Base-by-base conservation (phyloP, 306 rosid genomes). In the Cucurbita argyrosperma region DNA sequence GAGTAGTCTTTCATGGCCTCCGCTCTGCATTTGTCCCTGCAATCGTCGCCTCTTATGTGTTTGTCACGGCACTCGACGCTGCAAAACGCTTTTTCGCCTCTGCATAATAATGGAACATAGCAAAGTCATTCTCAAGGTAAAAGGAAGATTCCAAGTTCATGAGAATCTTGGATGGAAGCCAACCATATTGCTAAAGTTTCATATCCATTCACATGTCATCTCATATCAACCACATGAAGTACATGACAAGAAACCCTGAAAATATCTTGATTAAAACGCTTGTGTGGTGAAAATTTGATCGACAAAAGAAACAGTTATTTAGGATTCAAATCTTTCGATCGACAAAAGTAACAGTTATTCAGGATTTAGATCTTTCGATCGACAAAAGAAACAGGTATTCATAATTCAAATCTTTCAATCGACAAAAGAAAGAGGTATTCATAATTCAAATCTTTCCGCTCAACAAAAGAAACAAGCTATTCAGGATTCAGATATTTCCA, bases 1-100 rank as follows among this genome's bases (percentile, higher is more conserved):
- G 90, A 68, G 51, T 53, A 81, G 69, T 82, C 86, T 71, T 85
- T 88, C 67, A 80, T 60, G 10, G 83, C 78, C 62, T 77, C 76
- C 10, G 85, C 72, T 23, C 81, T 62, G 77, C 81, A 82, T 54
- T 87, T 82, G 15, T 82, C 89, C 74, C 79, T 84, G 60, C 55
- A 53, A 74, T 79, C 76, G n/a, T 85, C 85, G 42, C 87, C 81
- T 61, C 79, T 79, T 5, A 89, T 89, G 76, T 87, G 88, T 16
- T 81, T 78, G 72, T 81, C 90, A 1, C 92, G 88, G 78, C 96
- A 89, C 81, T 89, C 86, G 0, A 78, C 9, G 39, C 96, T 89
- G 74, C 96, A 87, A 69, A 87, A 89, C 50, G 96, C 96, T 39
- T 80, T 85, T 49, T 89, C 96, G 18, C 96, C 90, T 72, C 92